A percentile compares a stretch with the other conserved stretches of the same genome.
phyloP scores from a whole-genome alignment of 495 filamentous ascomycete species.

The Aspergillus carlsbadensis region DNA sequence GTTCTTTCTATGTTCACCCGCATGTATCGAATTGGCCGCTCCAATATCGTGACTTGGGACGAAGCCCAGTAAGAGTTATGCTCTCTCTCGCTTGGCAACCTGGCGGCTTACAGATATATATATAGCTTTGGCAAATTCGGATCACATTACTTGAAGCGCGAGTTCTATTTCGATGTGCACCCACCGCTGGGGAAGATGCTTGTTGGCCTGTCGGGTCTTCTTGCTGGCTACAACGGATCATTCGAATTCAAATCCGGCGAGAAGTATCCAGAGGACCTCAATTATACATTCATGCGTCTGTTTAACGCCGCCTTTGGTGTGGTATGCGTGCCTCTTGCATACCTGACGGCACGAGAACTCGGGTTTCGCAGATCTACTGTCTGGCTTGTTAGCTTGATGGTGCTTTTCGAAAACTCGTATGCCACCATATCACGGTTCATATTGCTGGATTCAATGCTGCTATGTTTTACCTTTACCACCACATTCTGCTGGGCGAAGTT shows the following conservation, averaged over 20 bases:
- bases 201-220: constrained; percentile 90
- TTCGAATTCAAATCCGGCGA: constrained; percentile 99
- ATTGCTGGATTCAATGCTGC: constrained; percentile 94
- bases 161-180: constrained; percentile 99
- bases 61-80: constrained; percentile 81
- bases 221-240: constrained; percentile 97
- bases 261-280: constrained; percentile 85
- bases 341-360: constrained; percentile 88
- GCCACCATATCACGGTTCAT: constrained; percentile 98
- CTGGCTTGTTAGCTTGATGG: constrained; percentile 95
- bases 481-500: constrained; percentile 96
- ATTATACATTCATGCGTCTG: constrained; percentile 97
- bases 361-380: constrained; percentile 82
- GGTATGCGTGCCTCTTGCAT: constrained; percentile 88
- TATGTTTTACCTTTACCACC: constrained; percentile 97
- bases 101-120: constrained; percentile 24
- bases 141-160: constrained; percentile 96
- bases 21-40: constrained; percentile 92
- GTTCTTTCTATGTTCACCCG: constrained; percentile 88
- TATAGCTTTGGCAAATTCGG: constrained; percentile 96
- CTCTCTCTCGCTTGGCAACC: constrained; percentile 1
- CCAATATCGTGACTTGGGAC: constrained; percentile 97
- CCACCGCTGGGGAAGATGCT: constrained; percentile 98
- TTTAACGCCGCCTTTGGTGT: constrained; percentile 97
- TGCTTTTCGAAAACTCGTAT: constrained; percentile 97